Evolutionary conservation across 495 filamentous ascomycete genomes (phyloP), one percentile per base, ranked within the genome.

Genomic region (Penicillium ochrochloron): DNA sequence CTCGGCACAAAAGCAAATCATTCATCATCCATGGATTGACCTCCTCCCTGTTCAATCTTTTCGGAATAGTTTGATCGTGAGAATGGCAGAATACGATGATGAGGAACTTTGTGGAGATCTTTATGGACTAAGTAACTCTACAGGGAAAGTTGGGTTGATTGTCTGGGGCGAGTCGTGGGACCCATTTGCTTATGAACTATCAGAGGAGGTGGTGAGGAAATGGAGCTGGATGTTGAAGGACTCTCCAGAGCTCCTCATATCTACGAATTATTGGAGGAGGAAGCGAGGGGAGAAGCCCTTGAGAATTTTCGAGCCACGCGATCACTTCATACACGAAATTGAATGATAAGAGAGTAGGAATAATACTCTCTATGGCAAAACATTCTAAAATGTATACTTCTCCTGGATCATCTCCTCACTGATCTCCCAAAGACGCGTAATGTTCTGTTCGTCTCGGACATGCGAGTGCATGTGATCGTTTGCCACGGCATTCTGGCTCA

Each of bases 11-110:
- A 70, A 48, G 31, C 19, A 46, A 17, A 65, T 73, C 8, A 62
- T 73, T 11, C 70, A 73, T 31, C 70, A 73, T n/a, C 70, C 70
- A 12, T 73, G 70, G 70, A 63, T 73, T 35, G 70, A 73, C n/a
- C 48, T 73, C 6, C 59, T 73, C 12, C 70, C 70, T 3, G 59
- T 73, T 3, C 9, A 19, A 2, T 73, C 70, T 2, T 58, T 73
- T 3, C 62, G 70, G 12, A 48, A 73, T 31, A 50, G 39, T 6
- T 34, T 70, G 4, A 51, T 68, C 19, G 17, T 5, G 5, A 62
- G 54, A 25, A 17, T 44, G 37, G 54, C 56, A 11, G 12, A 31
- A 10, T 58, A 64, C 11, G 70, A 71, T 10, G 70, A 71, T 10
- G 70, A 73, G 3, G 66, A 71, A 21, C 12, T 71, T 3, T 73